Conservation (phyloP, 345 rosid species). For the Ceriops tagal region DNA sequence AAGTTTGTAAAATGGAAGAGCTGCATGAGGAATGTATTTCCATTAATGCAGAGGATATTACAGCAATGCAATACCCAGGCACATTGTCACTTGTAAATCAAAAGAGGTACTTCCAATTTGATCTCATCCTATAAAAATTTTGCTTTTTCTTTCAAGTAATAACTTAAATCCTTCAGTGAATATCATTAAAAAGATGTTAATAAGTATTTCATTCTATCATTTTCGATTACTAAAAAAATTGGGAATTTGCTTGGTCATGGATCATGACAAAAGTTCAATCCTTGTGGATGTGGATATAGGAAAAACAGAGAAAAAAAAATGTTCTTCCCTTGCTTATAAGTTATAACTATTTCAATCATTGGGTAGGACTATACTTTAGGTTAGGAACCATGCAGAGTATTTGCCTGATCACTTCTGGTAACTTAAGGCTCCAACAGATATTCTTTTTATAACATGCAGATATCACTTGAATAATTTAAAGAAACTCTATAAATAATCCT, state of each 20-base stretch:
- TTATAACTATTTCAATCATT: not conserved
- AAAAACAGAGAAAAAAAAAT: not conserved
- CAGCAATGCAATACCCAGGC: too few relatives aligned
- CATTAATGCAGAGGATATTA: too few relatives aligned
- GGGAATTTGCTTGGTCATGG: not conserved
- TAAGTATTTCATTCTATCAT: not conserved
- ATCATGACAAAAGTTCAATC: not conserved
- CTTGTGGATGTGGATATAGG: not conserved
- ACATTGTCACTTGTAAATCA: not conserved
- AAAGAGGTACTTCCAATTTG: not conserved
- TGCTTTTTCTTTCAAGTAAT: not conserved
- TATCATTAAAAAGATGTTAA: not conserved
- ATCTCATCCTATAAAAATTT: not conserved
- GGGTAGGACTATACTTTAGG: not conserved
- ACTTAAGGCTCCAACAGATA: too few relatives aligned
- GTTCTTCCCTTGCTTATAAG: not conserved
- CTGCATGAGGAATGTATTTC: too few relatives aligned
- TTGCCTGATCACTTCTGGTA: too few relatives aligned
- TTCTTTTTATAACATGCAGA: too few relatives aligned
- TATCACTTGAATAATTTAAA: too few relatives aligned
- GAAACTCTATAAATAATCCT: too few relatives aligned
- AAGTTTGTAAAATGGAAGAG: too few relatives aligned
- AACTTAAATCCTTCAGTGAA: not conserved
- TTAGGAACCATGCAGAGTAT: too few relatives aligned
- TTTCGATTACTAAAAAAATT: not conserved